Base-by-base conservation (phyloP, 202 grass and related monocot species). In the Miscanthus sacchariflorus region DNA sequence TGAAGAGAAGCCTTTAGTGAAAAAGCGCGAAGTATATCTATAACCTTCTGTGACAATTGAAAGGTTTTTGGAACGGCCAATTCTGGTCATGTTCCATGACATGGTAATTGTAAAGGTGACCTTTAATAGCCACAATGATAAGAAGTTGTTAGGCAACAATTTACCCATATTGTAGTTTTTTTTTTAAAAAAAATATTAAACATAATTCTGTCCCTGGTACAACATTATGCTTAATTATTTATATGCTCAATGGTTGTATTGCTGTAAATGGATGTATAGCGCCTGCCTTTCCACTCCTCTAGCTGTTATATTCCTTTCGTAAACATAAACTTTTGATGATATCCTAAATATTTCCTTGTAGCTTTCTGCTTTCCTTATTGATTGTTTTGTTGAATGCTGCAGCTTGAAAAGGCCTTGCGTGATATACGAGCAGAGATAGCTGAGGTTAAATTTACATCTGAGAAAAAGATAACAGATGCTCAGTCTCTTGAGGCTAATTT, bases 361-460 rank as follows among this genome's bases (percentile, higher is more conserved):
- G 56, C 78, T 75, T 63, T 69, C 14, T 38, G 56, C 78, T 75
- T 63, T 69, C 14, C 48, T 91, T 48, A 79, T 18, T n/a, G n/a
- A n/a, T n/a, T 84, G 8, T 81, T 73, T 72, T 67, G 46, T 72
- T 84, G 21, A 72, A 85, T 64, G 72, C 21, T 90, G 79, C 89
- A 99, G 96, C 93, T 99, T 38, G 96, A 99, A 89, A 95, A 95
- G 83, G 91, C 94, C n/a, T 79, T 99, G 72, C 91, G 89, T 45
- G 89, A 95, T 39, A 93, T 99, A 43, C 91, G 94, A 12, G 74
- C 68, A 67, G 89, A 96, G 83, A 96, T 96, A 52, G 94, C 97
- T 12, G 94, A 95, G 82, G 91, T 92, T 70, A 99, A 99, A 83
- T 95, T 95, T 89, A 93, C 56, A 7, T 91, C 94, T 9, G 92